Evolutionary conservation across 163 green algal species (phyloP).

Genomic region (Volvox carteri): DNA sequence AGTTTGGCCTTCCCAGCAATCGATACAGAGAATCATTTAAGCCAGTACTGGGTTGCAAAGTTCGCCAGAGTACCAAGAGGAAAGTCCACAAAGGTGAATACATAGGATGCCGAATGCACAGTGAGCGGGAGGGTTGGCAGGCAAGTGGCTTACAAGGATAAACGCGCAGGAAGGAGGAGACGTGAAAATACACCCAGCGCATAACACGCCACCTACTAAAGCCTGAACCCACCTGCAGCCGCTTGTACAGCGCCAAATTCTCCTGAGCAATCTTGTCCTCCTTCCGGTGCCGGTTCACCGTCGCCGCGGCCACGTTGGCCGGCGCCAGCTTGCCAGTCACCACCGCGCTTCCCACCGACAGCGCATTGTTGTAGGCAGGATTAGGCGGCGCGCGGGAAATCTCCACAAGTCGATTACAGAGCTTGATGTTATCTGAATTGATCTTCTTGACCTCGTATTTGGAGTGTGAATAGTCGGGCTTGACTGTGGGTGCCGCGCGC

Average conservation of each 20-base stretch:
- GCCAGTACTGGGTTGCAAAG: no score
- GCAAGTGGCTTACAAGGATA: no score
- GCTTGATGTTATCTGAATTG: conserved; percentile 57
- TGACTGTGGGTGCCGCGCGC: conserved; percentile 15
- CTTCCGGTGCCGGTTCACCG: conserved; percentile 59
- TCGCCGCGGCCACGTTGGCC: conserved; percentile 51
- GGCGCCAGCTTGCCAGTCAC: conserved; percentile 31
- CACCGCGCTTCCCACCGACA: conserved; percentile 4
- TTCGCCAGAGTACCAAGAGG: no score
- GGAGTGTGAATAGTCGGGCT: conserved; percentile 51
- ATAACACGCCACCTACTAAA: no score
- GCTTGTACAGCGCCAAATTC: conserved; percentile 73
- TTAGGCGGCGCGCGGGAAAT: conserved; percentile 45
- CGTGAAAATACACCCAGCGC: no score
- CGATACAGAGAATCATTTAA: no score
- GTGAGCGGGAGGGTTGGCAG: no score
- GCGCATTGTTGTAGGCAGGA: conserved; percentile 48
- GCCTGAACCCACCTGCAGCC: conserved; percentile 57
- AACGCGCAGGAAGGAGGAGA: no score
- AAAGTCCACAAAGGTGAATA: no score
- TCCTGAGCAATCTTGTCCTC: conserved; percentile 67
- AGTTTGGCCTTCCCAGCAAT: no score
- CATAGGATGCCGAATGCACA: no score
- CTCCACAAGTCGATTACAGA: conserved; percentile 63
- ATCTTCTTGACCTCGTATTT: conserved; percentile 59